phyloP scores from a whole-genome alignment of 768 basidiomycete genomes.

The Suillus fuscotomentosus region DNA sequence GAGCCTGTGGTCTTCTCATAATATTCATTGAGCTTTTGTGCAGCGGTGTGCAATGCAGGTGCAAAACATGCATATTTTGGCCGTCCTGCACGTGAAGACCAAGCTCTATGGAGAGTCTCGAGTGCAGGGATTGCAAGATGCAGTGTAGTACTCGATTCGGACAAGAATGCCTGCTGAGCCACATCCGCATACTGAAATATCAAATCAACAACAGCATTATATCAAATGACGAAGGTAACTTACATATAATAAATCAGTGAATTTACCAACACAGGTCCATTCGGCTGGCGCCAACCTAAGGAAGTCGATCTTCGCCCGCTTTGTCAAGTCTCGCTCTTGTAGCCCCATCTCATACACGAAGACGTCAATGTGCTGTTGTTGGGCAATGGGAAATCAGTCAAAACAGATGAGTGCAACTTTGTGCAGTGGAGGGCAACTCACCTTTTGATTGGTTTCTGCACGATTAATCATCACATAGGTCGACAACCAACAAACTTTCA shows the following conservation, averaged over 20 bases:
- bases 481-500: constrained; percentile 33
- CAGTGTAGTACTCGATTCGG: too few relatives aligned
- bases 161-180: too few relatives aligned
- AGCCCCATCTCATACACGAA: not conserved
- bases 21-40: too few relatives aligned
- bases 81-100: too few relatives aligned
- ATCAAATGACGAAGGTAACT: not conserved
- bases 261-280: not conserved
- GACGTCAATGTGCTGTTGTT: not conserved
- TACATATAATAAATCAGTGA: not conserved
- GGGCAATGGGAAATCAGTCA: not conserved
- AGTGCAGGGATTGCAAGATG: too few relatives aligned
- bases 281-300: not conserved
- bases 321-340: not conserved
- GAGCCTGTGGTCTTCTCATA: too few relatives aligned
- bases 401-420: too few relatives aligned
- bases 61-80: too few relatives aligned
- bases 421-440: not conserved
- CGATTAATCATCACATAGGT: constrained; percentile 27
- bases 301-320: not conserved
- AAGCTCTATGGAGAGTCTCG: too few relatives aligned
- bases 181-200: too few relatives aligned
- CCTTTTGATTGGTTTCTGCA: constrained; percentile 7
- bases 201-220: not conserved
- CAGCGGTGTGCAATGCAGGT: too few relatives aligned